Evolutionary conservation across 352 stramenopile genomes (phyloP).

Genomic region (Phytopythium chamaehyphon): DNA sequence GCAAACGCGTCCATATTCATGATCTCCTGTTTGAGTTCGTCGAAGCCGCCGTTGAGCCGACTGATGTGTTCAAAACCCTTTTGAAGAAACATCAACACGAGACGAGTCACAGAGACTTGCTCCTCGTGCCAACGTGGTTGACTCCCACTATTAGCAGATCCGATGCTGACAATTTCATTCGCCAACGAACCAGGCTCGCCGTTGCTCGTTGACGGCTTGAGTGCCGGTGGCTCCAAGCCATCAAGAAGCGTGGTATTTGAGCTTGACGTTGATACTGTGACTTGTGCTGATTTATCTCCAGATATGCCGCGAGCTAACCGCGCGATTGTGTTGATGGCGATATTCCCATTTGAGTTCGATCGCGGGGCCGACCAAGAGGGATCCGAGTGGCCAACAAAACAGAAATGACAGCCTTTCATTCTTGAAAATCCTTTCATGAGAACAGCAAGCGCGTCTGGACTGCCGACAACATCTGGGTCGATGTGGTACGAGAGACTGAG

Average conservation of each 20-base stretch:
- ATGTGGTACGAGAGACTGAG: constrained; percentile 86
- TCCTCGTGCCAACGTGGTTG: constrained; percentile 19
- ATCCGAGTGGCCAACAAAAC: constrained; percentile 70
- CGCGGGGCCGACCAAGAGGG: constrained; percentile 14
- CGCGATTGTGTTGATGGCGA: constrained; percentile 47
- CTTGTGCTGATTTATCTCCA: constrained; percentile 32
- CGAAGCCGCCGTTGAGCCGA: constrained; percentile 76
- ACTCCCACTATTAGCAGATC: constrained; percentile 13
- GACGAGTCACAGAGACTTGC: constrained; percentile 69
- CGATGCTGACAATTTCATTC: constrained; percentile 32
- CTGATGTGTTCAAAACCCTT: constrained; percentile 87
- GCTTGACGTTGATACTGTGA: constrained; percentile 1
- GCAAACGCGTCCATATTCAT: constrained; percentile 52
- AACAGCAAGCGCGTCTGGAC: constrained; percentile 62
- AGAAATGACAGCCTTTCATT: constrained; percentile 90
- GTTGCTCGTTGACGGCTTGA: constrained; percentile 2
- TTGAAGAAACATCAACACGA: constrained; percentile 85
- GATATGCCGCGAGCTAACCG: constrained; percentile 54
- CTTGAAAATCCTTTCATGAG: constrained; percentile 76
- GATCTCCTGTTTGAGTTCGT: constrained; percentile 72
- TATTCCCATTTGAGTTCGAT: constrained; percentile 25
- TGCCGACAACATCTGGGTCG: constrained; percentile 68
- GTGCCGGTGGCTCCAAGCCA: neutral
- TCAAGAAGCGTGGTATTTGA: neutral
- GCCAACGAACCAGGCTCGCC: constrained; percentile 23